Evolutionary conservation across 2,329 filamentous ascomycete species (phyloP).

Genomic region (Lasiodiplodia citricola): DNA sequence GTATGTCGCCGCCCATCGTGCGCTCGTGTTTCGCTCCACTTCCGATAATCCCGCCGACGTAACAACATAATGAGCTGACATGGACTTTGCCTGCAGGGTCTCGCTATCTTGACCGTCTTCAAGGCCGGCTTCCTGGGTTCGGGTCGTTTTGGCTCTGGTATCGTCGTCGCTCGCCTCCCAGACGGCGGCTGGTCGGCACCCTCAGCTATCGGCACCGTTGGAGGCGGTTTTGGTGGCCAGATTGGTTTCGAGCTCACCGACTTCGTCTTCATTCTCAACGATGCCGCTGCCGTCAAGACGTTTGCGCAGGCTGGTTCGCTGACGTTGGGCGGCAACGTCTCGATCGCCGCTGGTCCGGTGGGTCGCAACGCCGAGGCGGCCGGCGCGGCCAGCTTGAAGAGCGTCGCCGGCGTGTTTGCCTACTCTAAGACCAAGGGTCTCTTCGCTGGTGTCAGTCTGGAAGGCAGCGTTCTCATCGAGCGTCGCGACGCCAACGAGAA

Average conservation of each 20-base stretch:
- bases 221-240: conserved; percentile 83
- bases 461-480: conserved; percentile 92
- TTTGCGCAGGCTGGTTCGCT: conserved; percentile 92
- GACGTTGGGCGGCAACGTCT: conserved; percentile 94
- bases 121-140: conserved; percentile 87
- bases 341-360: conserved; percentile 89
- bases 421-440: conserved; percentile 98
- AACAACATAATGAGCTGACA: conserved; percentile 25
- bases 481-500: conserved; percentile 96
- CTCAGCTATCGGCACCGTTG: conserved; percentile 78
- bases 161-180: conserved; percentile 78
- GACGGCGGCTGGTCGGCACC: conserved; percentile 83
- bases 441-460: conserved; percentile 92
- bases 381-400: conserved; percentile 86
- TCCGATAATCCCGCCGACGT: background rate
- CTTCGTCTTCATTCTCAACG: conserved; percentile 98
- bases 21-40: conserved; percentile 22
- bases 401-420: conserved; percentile 90
- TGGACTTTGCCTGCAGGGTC: conserved; percentile 59
- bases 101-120: conserved; percentile 84
- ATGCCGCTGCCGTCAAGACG: conserved; percentile 83
- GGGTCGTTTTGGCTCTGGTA: conserved; percentile 78
- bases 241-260: conserved; percentile 88
- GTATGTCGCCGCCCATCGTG: conserved; percentile 50
- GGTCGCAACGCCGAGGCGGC: conserved; percentile 96